Evolutionary conservation across 2,329 filamentous ascomycete genomes (phyloP).

Genomic region (Plenodomus tracheiphilus): DNA sequence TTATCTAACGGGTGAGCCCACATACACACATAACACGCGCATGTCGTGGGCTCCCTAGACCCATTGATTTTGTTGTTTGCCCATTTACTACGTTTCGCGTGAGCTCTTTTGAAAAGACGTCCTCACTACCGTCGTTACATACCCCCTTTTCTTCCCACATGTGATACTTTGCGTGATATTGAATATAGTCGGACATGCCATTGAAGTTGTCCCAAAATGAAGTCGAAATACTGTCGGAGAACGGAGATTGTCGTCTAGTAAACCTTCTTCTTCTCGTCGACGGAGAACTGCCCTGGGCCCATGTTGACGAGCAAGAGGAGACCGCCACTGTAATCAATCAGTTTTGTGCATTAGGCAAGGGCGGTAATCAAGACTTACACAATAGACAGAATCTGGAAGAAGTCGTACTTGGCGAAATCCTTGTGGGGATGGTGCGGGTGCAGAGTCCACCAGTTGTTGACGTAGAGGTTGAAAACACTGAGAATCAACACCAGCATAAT

Average conservation of each 20-base stretch:
- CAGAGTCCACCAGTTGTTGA: conserved; percentile 99
- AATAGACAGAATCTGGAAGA: conserved; percentile 99
- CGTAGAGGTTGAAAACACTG: conserved; percentile 93
- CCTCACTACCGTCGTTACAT: too few relatives aligned
- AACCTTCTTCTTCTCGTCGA: conserved; percentile 99
- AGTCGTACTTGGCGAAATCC: conserved; percentile 99
- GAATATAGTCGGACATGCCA: conserved; percentile 21
- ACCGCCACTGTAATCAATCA: conserved; percentile 63
- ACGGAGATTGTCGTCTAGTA: conserved; percentile 63
- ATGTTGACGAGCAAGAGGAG: conserved; percentile 97
- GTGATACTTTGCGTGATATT: conserved; percentile 21
- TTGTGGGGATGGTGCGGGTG: conserved; percentile 98
- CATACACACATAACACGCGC: too few relatives aligned
- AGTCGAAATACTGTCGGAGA: conserved; percentile 21
- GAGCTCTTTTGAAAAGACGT: not conserved
- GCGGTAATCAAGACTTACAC: conserved; percentile 60
- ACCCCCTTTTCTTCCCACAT: conserved; percentile 4
- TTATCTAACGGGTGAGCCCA: too few relatives aligned
- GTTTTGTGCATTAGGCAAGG: not conserved
- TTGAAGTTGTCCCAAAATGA: conserved; percentile 17
- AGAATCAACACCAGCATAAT: conserved; percentile 93
- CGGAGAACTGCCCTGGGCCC: conserved; percentile 94
- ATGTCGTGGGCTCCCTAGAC: too few relatives aligned
- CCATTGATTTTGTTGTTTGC: too few relatives aligned
- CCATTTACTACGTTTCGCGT: not conserved